Evolutionary conservation across 1,139 yeast species (phyloP).

Genomic region (Meyerozyma elateridarum): DNA sequence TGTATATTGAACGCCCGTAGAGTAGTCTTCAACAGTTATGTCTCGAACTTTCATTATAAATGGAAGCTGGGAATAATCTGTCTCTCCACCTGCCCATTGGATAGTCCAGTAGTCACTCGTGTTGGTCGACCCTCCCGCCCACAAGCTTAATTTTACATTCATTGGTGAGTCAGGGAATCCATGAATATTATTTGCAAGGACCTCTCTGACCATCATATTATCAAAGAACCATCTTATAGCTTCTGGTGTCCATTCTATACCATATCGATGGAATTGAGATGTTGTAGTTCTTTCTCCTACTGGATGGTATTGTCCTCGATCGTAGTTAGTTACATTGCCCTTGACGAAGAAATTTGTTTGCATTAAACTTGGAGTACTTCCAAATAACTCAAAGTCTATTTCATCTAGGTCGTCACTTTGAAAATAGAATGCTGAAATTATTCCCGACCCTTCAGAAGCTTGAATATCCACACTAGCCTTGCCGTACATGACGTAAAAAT

Average conservation of each 20-base stretch:
- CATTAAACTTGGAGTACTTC: slow-evolving; percentile 29
- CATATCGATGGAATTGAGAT: slow-evolving; percentile 29
- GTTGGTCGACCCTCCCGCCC: slow-evolving; percentile 40
- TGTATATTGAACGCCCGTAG: slow-evolving; percentile 31
- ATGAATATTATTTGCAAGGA: slow-evolving; percentile 18
- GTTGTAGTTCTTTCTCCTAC: no score
- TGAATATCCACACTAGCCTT: slow-evolving; percentile 36
- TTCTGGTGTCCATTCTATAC: slow-evolving; percentile 37
- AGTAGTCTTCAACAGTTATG: slow-evolving; percentile 29
- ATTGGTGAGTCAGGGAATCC: slow-evolving; percentile 38
- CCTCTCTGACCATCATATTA: slow-evolving; percentile 23
- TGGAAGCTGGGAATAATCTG: slow-evolving; percentile 36
- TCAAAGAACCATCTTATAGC: slow-evolving; percentile 30
- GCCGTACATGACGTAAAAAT: slow-evolving; percentile 38
- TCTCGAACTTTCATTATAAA: slow-evolving; percentile 30
- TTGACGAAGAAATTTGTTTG: slow-evolving; percentile 44
- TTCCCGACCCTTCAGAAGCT: slow-evolving; percentile 37
- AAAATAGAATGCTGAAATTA: slow-evolving; percentile 41
- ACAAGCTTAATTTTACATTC: slow-evolving; percentile 15
- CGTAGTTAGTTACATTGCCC: slow-evolving; percentile 40
- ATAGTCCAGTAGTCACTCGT: slow-evolving; percentile 39
- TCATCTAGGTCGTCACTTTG: slow-evolving; percentile 48
- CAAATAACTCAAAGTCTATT: slow-evolving; percentile 42
- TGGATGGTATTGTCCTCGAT: slow-evolving; percentile 34
- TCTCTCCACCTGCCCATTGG: slow-evolving; percentile 41